A percentile compares a stretch with the other conserved stretches of the same genome.
Conservation (phyloP, 2,329 filamentous ascomycete species). For the Mycosphaerella sp. region DNA sequence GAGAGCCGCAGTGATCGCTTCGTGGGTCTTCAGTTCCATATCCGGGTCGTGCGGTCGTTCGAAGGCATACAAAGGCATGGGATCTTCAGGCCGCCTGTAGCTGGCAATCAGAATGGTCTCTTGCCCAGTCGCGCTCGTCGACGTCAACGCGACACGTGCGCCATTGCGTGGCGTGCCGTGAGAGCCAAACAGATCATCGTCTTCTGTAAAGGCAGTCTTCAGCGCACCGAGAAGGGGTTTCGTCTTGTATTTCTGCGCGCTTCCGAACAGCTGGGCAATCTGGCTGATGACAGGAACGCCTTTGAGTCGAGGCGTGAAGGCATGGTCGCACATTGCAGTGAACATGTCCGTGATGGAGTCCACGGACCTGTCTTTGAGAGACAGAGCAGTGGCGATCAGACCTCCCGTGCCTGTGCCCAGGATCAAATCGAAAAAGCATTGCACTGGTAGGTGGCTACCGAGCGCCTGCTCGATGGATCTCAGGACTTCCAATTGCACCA, state of each 20-base stretch:
- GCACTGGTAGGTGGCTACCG: slow-evolving; percentile 38
- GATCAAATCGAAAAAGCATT: slow-evolving; percentile 47
- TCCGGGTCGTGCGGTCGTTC: slow-evolving; percentile 36
- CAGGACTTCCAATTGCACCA: slow-evolving; percentile 43
- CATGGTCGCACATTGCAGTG: slow-evolving; percentile 36
- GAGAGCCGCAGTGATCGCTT: slow-evolving; percentile 48
- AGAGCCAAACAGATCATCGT: slow-evolving; percentile 29
- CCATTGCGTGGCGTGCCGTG: slow-evolving; percentile 22
- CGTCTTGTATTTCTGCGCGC: slow-evolving; percentile 32
- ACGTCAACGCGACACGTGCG: slow-evolving; percentile 41
- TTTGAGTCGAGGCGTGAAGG: slow-evolving; percentile 39
- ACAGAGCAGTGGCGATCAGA: slow-evolving; percentile 41
- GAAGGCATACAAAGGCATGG: slow-evolving; percentile 35
- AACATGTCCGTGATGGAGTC: slow-evolving; percentile 39
- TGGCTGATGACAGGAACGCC: slow-evolving; percentile 34
- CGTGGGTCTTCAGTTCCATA: slow-evolving; percentile 45
- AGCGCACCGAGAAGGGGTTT: slow-evolving; percentile 35
- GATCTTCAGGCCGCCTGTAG: slow-evolving; percentile 38
- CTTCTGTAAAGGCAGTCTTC: slow-evolving; percentile 36
- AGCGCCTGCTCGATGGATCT: slow-evolving; percentile 38
- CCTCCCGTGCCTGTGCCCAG: slow-evolving; percentile 45
- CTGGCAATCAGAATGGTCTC: slow-evolving; percentile 42
- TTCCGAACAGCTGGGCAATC: slow-evolving; percentile 27
- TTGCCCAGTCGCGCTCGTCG: slow-evolving; percentile 38
- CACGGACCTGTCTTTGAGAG: slow-evolving; percentile 36